These are phyloP conservation scores for Epichloe sp. DNA, from an alignment of 2,329 filamentous ascomycete species.

Conservation along the genomic window DNA sequence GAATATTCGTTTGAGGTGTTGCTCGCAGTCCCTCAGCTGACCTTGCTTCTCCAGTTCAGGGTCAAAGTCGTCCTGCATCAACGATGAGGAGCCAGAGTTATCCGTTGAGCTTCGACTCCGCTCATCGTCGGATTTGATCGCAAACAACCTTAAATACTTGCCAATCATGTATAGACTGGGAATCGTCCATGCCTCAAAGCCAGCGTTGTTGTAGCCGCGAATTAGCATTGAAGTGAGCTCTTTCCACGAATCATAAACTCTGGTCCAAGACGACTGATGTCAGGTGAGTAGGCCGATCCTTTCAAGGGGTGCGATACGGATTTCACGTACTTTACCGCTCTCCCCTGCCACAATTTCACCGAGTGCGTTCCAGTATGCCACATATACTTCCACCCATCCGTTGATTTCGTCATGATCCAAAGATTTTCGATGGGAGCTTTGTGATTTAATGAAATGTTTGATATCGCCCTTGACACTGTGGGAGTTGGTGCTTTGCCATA, in stretches of 20 bases:
- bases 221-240: slow-evolving; percentile 66
- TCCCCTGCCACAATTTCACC: slow-evolving; percentile 53
- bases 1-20: slow-evolving; percentile 85
- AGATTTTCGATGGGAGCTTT: slow-evolving; percentile 36
- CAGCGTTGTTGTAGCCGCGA: slow-evolving; percentile 63
- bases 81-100: slow-evolving; percentile 24
- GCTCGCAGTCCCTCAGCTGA: slow-evolving; percentile 79
- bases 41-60: slow-evolving; percentile 65
- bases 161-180: slow-evolving; percentile 80
- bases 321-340: slow-evolving; percentile 21
- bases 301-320: background rate
- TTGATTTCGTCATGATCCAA: slow-evolving; percentile 54
- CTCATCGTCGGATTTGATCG: slow-evolving; percentile 78
- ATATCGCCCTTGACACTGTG: slow-evolving; percentile 56
- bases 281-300: slow-evolving; percentile 8
- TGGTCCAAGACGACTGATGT: slow-evolving; percentile 54
- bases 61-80: slow-evolving; percentile 72
- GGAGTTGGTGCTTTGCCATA: slow-evolving; percentile 58
- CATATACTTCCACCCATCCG: slow-evolving; percentile 81
- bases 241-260: slow-evolving; percentile 80
- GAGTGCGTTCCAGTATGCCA: slow-evolving; percentile 70
- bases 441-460: slow-evolving; percentile 56
- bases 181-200: slow-evolving; percentile 82
- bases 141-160: slow-evolving; percentile 76
- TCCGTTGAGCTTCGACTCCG: slow-evolving; percentile 26